Conservation (phyloP, 2,329 filamentous ascomycete genomes). For the Hymenoscyphus occultus region DNA sequence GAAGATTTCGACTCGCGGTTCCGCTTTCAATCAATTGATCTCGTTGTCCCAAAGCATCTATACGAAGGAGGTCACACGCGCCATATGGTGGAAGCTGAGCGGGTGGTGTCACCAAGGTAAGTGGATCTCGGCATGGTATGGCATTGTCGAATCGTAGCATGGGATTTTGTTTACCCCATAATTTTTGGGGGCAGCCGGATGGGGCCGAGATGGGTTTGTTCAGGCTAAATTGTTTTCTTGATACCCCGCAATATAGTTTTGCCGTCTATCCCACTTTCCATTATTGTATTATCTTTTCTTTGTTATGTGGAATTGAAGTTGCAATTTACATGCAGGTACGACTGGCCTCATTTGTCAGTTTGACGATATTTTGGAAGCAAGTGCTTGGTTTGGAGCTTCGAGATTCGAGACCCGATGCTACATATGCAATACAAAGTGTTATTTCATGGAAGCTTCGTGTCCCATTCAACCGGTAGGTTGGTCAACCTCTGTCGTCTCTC, state of each 20-base stretch:
- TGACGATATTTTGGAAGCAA: not conserved
- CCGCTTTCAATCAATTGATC: not conserved
- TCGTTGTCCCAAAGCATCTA: constrained; percentile 8
- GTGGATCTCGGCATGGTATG: not conserved
- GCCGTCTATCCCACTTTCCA: constrained; percentile 15
- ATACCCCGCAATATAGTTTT: constrained; percentile 31
- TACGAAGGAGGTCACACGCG: constrained; percentile 13
- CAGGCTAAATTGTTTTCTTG: constrained; percentile 25
- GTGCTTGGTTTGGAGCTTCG: not conserved
- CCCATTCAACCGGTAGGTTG: constrained; percentile 14
- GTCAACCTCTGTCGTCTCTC: constrained; percentile 8
- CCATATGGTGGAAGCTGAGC: constrained; percentile 19
- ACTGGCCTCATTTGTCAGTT: too few relatives aligned
- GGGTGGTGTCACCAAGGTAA: constrained; percentile 5
- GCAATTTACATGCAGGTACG: not conserved
- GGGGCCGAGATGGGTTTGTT: constrained; percentile 14
- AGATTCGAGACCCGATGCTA: not conserved
- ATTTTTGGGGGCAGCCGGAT: constrained; percentile 12
- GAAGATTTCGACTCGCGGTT: not conserved
- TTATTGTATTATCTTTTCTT: not conserved
- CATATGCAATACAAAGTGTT: not conserved
- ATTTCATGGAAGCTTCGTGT: not conserved
- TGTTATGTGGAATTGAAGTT: not conserved
- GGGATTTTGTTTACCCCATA: not conserved
- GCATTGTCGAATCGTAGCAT: not conserved